Conservation (phyloP, 495 filamentous ascomycete species). For the Penicillium goetzii region DNA sequence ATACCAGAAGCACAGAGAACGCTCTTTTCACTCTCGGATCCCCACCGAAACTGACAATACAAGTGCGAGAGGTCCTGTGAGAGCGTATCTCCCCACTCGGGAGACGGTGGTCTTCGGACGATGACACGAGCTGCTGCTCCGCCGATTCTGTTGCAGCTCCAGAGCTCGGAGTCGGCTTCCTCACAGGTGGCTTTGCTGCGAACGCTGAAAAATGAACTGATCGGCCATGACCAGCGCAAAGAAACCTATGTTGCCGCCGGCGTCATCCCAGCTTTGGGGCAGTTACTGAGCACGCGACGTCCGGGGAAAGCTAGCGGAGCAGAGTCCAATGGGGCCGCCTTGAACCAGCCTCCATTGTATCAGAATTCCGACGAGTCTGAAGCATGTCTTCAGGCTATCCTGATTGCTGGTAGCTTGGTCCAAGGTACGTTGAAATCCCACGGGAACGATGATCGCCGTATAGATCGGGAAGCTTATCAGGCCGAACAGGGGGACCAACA, state of each 20-base stretch:
- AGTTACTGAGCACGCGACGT: conserved; percentile 54
- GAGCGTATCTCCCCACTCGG: conserved; percentile 19
- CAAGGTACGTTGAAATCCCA: conserved; percentile 61
- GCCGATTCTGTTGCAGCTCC: conserved; percentile 65
- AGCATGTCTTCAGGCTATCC: conserved; percentile 74
- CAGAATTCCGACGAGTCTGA: conserved; percentile 58
- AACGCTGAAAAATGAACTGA: conserved; percentile 81
- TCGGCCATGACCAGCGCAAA: conserved; percentile 88
- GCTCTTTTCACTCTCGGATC: background rate
- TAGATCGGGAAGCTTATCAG: conserved; percentile 20
- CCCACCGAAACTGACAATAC: background rate
- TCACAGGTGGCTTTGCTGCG: conserved; percentile 68
- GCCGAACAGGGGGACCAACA: conserved; percentile 70
- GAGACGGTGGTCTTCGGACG: conserved; percentile 42
- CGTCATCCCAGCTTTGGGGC: conserved; percentile 67
- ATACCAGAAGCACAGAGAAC: background rate
- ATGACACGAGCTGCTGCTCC: conserved; percentile 55
- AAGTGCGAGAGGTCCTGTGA: conserved; percentile 12
- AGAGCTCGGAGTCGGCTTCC: conserved; percentile 59
- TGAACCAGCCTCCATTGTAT: conserved; percentile 23
- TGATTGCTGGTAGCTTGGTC: conserved; percentile 80
- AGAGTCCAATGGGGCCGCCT: conserved; percentile 39
- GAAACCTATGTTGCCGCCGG: conserved; percentile 71
- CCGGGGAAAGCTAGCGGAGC: conserved; percentile 34
- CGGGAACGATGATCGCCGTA: background rate